These are phyloP conservation scores for Xylaria cubensis DNA, from an alignment of 495 filamentous ascomycete species.

Conservation along the genomic window DNA sequence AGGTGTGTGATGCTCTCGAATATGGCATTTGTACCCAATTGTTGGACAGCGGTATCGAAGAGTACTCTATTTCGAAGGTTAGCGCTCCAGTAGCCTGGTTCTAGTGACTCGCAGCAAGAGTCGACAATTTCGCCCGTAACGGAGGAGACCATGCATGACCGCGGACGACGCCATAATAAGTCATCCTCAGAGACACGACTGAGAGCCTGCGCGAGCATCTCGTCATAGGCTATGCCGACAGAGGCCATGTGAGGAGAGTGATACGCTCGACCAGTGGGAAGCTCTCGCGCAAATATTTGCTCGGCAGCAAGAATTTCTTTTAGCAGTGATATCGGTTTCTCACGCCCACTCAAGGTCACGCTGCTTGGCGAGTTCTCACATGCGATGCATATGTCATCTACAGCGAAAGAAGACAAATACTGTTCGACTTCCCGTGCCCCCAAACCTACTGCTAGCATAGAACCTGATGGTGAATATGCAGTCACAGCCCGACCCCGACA, in stretches of 20 bases:
- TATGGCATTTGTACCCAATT: conserved; percentile 22
- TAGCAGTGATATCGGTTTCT: conserved; percentile 41
- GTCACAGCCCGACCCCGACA: conserved; percentile 40
- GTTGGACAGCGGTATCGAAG: conserved; percentile 48
- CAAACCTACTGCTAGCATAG: conserved; percentile 45
- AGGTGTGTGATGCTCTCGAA: conserved; percentile 24
- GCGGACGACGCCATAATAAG: conserved; percentile 30
- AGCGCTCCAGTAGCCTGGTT: conserved; percentile 49
- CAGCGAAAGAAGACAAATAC: conserved; percentile 28
- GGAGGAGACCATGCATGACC: conserved; percentile 43
- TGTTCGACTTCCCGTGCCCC: conserved; percentile 44
- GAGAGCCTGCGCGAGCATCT: conserved; percentile 33
- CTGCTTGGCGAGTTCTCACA: conserved; percentile 52
- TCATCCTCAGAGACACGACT: conserved; percentile 29
- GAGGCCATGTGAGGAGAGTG: conserved; percentile 58
- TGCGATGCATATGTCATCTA: conserved; percentile 45
- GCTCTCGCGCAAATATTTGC: conserved; percentile 45
- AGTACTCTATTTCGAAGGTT: conserved; percentile 56
- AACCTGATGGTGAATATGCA: conserved; percentile 37
- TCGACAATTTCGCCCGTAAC: conserved; percentile 38
- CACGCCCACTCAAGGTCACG: conserved; percentile 53
- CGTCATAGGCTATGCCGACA: conserved; percentile 44
- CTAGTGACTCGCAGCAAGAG: neutral
- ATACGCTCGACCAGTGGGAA: conserved; percentile 56
- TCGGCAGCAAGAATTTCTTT: conserved; percentile 37